These are phyloP conservation scores for Apiosordaria backusii DNA, from an alignment of 495 filamentous ascomycete species.

Conservation along the genomic window DNA sequence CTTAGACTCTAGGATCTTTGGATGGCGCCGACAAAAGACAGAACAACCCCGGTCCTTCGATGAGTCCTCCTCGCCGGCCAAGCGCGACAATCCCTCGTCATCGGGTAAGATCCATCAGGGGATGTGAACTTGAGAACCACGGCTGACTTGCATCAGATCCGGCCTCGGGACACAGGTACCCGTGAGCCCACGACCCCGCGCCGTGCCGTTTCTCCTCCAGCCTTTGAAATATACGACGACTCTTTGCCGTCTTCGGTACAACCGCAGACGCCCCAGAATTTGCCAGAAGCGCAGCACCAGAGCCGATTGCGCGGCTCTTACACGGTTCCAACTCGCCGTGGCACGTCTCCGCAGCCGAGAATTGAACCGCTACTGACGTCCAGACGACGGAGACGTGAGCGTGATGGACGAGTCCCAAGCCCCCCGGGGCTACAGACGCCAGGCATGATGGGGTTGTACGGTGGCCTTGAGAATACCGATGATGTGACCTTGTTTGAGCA, in stretches of 20 bases:
- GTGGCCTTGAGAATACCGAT: constrained; percentile 46
- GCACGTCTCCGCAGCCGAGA: neutral
- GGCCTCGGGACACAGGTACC: neutral
- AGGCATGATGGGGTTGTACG: constrained; percentile 44
- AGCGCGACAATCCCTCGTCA: neutral
- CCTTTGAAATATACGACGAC: constrained; percentile 47
- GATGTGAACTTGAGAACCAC: neutral
- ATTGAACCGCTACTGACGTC: neutral
- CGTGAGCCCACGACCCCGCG: neutral
- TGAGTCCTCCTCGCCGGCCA: neutral
- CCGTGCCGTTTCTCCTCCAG: constrained; percentile 24
- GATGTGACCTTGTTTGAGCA: constrained; percentile 37
- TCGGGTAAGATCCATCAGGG: neutral
- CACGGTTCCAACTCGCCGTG: constrained; percentile 39
- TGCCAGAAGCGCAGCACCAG: constrained; percentile 50
- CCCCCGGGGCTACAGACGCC: constrained; percentile 35
- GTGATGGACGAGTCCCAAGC: constrained; percentile 21
- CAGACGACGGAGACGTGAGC: neutral
- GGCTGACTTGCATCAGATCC: neutral
- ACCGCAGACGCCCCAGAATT: constrained; percentile 53
- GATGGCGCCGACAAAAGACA: neutral
- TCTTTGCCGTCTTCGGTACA: constrained; percentile 46
- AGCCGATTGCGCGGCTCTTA: constrained; percentile 45
- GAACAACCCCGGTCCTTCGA: neutral
- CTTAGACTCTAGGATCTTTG: neutral